Evolutionary conservation across 305 asterid species (phyloP), one percentile per base, ranked within the genome.

Genomic region (Solanum hybrid): DNA sequence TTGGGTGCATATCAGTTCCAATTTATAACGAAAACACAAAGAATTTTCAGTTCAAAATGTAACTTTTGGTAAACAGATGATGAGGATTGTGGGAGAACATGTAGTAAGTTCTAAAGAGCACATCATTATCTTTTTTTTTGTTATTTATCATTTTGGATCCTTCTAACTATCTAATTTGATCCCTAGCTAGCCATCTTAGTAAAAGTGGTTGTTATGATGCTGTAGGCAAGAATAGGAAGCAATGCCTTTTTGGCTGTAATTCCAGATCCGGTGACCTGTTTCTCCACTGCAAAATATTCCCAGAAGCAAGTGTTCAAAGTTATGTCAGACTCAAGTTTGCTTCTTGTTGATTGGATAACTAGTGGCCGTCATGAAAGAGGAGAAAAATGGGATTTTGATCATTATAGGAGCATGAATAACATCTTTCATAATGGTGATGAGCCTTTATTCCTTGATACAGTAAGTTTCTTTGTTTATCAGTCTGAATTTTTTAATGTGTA

Each of bases 221-320:
- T 93, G 94, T 92, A 97, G 99, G 98, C 98, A 56, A 95, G 92
- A 90, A 56, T 96, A 9, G 98, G 98, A 80, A 42, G 85, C 27
- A 93, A 93, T 79, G 96, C 98, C 17, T 95, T 97, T 88, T 90
- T 97, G 93, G 99, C 92, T 42, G 94, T 97, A 76, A 94, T 96
- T 89, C 99, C 99, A 51, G 98, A 96, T 91, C 99, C 99, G 27
- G 99, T 96, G 75, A 97, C 99, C 36, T 97, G 99, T 91, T 97
- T 96, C 91, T 93, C 99, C 73, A 95, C 97, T n/a, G 97, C 99
- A 86, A 94, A 79, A 91, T 97, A 96, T 90, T 94, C 95, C 88
- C 99, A 96, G 84, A 94, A 87, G 87, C 99, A 97, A 90, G 94
- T 90, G 56, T 97, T 96, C 93, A 94, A 85, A 81, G 92, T 96